Base-by-base conservation (phyloP, 1,284 basidiomycete species). In the Rhodotorula sp. region DNA sequence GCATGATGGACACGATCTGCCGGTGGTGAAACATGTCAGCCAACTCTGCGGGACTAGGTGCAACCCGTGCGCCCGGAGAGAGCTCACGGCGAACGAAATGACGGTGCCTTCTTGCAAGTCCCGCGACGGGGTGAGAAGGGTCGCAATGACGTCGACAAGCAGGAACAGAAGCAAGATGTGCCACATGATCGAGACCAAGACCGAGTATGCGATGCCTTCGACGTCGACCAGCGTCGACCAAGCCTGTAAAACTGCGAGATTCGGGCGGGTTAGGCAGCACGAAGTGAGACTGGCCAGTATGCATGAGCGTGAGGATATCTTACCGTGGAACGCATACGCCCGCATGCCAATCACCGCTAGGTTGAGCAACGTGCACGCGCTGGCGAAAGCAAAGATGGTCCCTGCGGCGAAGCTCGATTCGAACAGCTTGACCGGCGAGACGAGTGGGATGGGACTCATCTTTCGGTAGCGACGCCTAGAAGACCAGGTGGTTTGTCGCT, bases 61-160 rank as follows among this genome's bases (percentile, higher is more conserved):
- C 5, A 5, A 23, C 12, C 12, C 18, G 8, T 26, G 45, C n/a
- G 21, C 26, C 14, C 12, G 38, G 31, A 14, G 10, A 1, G 34
- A 23, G 57, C 69, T 45, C 34, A 66, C 70, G 14, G 56, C 67
- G 34, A 61, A 69, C 2, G 68, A 18, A 4, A 67, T 45, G 12
- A 72, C 71, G 12, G 65, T 34, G 7, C 71, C 71, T 52, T 60
- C 59, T n/a, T 72, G 67, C 15, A 72, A 31, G 49, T 69, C 68
- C 3, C 71, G 50, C 6, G 62, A 67, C 5, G 71, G 49, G 7
- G 67, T 56, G 18, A 69, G 52, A 21, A 69, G 55, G 4, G 62
- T 62, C n/a, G 28, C 6, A n/a, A 67, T 14, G n/a, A 69, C 43
- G 47, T 72, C 71, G 49, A 62, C 5, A 4, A 72, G 54, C 16